A percentile compares a stretch with the other conserved stretches of the same genome.
Conservation (phyloP, 1,139 yeast genomes). For the Komagataea norvegica region DNA sequence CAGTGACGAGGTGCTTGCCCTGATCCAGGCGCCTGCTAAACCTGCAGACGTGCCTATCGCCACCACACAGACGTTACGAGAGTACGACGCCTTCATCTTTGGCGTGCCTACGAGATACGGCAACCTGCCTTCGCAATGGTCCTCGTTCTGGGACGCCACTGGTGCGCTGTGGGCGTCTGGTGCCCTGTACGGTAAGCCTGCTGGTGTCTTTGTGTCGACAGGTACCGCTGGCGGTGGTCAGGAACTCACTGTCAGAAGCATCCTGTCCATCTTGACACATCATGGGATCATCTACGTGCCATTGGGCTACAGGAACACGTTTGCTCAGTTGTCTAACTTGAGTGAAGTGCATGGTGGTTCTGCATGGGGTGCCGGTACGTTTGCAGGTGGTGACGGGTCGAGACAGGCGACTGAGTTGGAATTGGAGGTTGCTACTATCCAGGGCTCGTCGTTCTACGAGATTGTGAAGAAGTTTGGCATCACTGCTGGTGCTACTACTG, state of each 20-base stretch:
- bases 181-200: conserved; percentile 67
- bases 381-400: conserved; percentile 74
- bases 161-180: conserved; percentile 82
- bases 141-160: conserved; percentile 75
- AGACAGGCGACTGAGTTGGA: conserved; percentile 65
- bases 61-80: conserved; percentile 47
- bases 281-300: conserved; percentile 79
- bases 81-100: conserved; percentile 71
- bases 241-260: conserved; percentile 60
- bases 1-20: conserved; percentile 51
- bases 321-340: conserved; percentile 51
- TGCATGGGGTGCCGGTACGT: conserved; percentile 84
- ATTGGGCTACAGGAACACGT: conserved; percentile 64
- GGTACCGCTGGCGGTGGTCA: conserved; percentile 85
- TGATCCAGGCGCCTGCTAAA: conserved; percentile 64
- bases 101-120: conserved; percentile 86
- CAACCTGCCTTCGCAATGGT: conserved; percentile 74
- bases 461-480: conserved; percentile 13
- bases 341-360: conserved; percentile 76
- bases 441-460: conserved; percentile 46
- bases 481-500: conserved; percentile 1
- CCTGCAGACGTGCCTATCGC: conserved; percentile 68
- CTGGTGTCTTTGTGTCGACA: conserved; percentile 71
- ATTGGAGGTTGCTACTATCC: conserved; percentile 51
- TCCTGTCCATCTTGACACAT: conserved; percentile 63